These are phyloP conservation scores for Chimonanthus salicifolius DNA, from an alignment of 164 flowering plant species.

Conservation along the genomic window DNA sequence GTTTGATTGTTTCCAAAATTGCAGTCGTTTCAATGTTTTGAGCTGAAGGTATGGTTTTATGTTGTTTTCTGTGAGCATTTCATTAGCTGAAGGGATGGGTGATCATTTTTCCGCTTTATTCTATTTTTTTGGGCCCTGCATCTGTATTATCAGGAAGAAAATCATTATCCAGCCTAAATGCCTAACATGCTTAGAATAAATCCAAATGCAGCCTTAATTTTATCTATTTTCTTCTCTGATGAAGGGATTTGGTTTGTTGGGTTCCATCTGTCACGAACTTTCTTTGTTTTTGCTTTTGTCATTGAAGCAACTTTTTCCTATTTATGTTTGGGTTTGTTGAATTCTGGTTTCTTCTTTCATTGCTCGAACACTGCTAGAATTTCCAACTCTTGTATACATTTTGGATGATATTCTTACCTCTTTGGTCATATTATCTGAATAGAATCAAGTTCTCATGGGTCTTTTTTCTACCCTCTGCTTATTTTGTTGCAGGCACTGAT, in stretches of 20 bases:
- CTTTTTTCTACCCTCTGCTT: neutral
- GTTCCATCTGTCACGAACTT: neutral
- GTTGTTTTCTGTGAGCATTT: too few relatives aligned
- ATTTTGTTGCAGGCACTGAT: slow-evolving; percentile 14
- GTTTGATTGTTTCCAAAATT: neutral
- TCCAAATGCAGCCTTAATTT: too few relatives aligned
- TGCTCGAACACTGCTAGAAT: neutral
- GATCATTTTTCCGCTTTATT: too few relatives aligned
- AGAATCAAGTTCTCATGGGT: neutral
- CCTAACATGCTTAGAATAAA: too few relatives aligned
- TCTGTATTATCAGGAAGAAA: too few relatives aligned
- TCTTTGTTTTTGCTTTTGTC: neutral
- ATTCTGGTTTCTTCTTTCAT: neutral
- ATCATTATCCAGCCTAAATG: too few relatives aligned
- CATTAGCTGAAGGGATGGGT: too few relatives aligned
- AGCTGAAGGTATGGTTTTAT: neutral
- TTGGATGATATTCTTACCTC: neutral
- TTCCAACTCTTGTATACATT: neutral
- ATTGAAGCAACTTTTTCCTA: neutral
- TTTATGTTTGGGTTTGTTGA: too few relatives aligned
- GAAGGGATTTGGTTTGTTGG: too few relatives aligned
- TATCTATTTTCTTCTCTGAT: too few relatives aligned
- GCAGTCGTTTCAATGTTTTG: neutral
- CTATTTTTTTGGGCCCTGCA: too few relatives aligned
- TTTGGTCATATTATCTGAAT: neutral